Evolutionary conservation across 2,329 filamentous ascomycete genomes (phyloP).

Genomic region (Stromatinia cepivora): DNA sequence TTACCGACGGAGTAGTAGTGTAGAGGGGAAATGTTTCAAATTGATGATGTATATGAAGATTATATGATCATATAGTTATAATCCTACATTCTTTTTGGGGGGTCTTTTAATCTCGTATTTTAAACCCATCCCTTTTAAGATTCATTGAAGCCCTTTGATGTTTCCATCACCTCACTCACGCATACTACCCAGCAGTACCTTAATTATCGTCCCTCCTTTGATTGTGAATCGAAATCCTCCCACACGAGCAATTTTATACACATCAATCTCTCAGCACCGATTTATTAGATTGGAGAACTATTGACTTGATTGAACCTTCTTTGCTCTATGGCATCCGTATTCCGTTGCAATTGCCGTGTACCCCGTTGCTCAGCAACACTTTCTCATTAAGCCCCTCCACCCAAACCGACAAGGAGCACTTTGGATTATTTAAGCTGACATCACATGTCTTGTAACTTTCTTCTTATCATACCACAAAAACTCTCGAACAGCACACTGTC

Average conservation of each 20-base stretch:
- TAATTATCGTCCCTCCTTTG: background rate
- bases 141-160: background rate
- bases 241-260: background rate
- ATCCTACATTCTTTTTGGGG: no score
- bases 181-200: background rate
- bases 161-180: background rate
- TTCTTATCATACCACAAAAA: slow-evolving; percentile 77
- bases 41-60: no score
- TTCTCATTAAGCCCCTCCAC: background rate
- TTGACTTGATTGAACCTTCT: background rate
- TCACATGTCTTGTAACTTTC: slow-evolving; percentile 32
- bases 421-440: background rate
- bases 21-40: no score
- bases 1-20: no score
- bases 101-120: background rate
- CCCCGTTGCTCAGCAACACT: no score
- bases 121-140: background rate
- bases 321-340: background rate
- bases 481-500: slow-evolving; percentile 80
- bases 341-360: no score
- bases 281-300: background rate
- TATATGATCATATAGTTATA: no score
- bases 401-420: no score
- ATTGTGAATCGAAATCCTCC: background rate
- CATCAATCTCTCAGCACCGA: no score